These are phyloP conservation scores for Persicaria tinctoria DNA, from an alignment of 148 eudicot genomes.

Conservation along the genomic window DNA sequence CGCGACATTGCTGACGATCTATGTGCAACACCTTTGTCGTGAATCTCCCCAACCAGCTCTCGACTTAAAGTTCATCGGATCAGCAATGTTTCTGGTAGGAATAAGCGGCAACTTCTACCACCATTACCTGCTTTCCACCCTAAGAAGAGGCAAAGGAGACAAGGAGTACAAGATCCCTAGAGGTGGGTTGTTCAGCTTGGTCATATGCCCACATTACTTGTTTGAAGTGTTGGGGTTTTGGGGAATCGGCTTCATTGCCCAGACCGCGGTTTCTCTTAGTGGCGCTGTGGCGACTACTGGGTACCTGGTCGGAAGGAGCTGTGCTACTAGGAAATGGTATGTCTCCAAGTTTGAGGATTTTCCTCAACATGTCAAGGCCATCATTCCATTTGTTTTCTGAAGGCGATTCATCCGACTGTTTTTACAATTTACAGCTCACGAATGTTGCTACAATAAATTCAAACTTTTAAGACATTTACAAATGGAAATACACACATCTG, in stretches of 20 bases:
- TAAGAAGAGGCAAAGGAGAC: slow-evolving; percentile 31
- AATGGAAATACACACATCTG: neutral
- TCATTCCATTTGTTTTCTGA: slow-evolving; percentile 57
- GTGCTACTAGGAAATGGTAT: slow-evolving; percentile 62
- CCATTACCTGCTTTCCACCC: slow-evolving; percentile 30
- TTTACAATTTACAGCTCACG: no score
- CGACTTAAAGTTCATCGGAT: slow-evolving; percentile 20
- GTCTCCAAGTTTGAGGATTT: slow-evolving; percentile 58
- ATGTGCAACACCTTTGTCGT: slow-evolving; percentile 11
- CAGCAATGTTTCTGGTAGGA: slow-evolving; percentile 28
- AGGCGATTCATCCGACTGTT: neutral
- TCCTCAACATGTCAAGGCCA: slow-evolving; percentile 39
- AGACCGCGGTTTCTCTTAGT: slow-evolving; percentile 34
- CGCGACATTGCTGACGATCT: slow-evolving; percentile 1
- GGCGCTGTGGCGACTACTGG: slow-evolving; percentile 24
- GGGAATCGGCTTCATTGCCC: slow-evolving; percentile 47
- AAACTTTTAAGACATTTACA: neutral
- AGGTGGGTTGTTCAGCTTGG: slow-evolving; percentile 45
- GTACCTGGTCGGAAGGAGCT: slow-evolving; percentile 53
- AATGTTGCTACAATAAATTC: neutral
- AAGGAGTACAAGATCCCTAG: slow-evolving; percentile 49
- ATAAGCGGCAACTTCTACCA: slow-evolving; percentile 44
- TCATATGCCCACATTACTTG: slow-evolving; percentile 58
- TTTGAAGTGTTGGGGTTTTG: slow-evolving; percentile 46
- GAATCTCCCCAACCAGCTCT: slow-evolving; percentile 30